These are phyloP conservation scores for Globisporangium lucens DNA, from an alignment of 352 stramenopile species.

Conservation along the genomic window DNA sequence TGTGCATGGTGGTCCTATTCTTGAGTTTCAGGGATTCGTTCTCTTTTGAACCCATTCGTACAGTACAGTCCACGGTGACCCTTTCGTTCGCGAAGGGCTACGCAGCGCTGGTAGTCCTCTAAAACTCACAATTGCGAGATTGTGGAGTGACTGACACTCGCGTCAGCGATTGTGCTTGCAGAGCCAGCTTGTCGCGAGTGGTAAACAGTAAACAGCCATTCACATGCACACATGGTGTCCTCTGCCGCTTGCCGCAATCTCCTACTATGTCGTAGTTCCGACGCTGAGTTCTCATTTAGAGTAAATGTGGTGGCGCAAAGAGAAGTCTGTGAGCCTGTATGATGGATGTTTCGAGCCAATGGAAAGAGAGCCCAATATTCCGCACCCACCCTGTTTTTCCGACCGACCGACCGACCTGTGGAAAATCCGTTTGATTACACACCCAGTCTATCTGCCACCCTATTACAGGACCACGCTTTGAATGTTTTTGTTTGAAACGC, in stretches of 20 bases:
- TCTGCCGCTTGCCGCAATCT: neutral
- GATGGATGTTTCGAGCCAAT: too few relatives aligned
- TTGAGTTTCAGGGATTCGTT: neutral
- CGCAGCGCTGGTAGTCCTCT: too few relatives aligned
- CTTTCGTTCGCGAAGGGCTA: neutral
- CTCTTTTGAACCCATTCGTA: neutral
- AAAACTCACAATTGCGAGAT: neutral
- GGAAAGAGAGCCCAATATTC: neutral
- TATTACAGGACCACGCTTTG: neutral
- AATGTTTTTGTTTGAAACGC: neutral
- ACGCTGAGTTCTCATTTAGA: neutral
- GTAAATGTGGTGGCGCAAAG: too few relatives aligned
- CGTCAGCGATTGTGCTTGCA: neutral
- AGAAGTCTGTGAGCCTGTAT: too few relatives aligned
- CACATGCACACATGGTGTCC: too few relatives aligned
- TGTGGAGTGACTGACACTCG: neutral
- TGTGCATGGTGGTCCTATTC: neutral
- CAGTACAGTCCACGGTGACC: neutral
- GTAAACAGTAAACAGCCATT: neutral
- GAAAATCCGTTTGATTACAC: constrained; percentile 1
- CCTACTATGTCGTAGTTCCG: neutral
- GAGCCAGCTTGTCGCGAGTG: neutral
- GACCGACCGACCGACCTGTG: neutral
- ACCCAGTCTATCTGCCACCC: neutral
- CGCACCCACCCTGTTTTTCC: constrained; percentile 4